Evolutionary conservation across 1,139 yeast genomes (phyloP).

Genomic region (Suhomyces anneliseae): DNA sequence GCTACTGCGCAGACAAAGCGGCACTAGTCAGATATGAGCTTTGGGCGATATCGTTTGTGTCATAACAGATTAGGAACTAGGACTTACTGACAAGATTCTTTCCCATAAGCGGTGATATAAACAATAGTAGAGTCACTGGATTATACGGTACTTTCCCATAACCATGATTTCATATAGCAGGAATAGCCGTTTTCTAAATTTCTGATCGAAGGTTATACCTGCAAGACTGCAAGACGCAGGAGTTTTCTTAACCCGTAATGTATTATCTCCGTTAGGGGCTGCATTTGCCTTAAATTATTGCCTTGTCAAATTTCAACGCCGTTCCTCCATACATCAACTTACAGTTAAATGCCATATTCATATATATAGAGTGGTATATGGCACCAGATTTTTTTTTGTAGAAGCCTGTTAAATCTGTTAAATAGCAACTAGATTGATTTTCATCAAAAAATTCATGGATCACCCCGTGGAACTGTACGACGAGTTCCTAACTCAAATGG

Average conservation of each 20-base stretch:
- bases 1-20: slow-evolving; percentile 4
- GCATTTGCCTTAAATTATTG: slow-evolving; percentile 3
- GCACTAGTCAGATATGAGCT: slow-evolving; percentile 1
- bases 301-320: slow-evolving; percentile 8
- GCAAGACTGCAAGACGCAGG: not conserved
- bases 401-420: no score
- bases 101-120: not conserved
- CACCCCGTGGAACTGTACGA: slow-evolving; percentile 28
- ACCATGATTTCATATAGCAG: no score
- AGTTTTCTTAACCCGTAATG: not conserved
- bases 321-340: slow-evolving; percentile 1
- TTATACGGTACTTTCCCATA: not conserved
- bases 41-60: not conserved
- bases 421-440: not conserved
- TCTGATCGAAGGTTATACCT: not conserved
- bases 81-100: not conserved
- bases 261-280: slow-evolving; percentile 3
- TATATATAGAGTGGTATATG: not conserved
- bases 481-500: slow-evolving; percentile 34
- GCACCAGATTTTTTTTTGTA: no score
- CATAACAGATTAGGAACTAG: not conserved
- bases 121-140: not conserved
- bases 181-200: no score
- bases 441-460: slow-evolving; percentile 2
- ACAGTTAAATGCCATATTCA: not conserved